Base-by-base conservation (phyloP, 1,284 basidiomycete species). In the Pseudozyma hubeiensis region DNA sequence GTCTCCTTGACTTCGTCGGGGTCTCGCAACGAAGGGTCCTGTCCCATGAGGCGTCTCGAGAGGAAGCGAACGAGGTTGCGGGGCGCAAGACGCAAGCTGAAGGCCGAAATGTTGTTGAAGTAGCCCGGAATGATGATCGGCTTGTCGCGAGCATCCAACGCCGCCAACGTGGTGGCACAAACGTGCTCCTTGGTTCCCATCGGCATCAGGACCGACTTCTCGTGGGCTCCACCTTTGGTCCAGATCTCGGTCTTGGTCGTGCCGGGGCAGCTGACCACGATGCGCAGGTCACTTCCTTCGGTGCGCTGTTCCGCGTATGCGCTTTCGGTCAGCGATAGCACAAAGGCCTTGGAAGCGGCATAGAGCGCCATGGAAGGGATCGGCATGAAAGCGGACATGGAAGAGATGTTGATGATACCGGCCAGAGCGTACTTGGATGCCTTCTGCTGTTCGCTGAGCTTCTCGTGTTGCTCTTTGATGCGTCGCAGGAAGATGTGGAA, bases 301-400 rank as follows among this genome's bases (percentile, higher is more conserved):
- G 53, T 68, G 35, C 53, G 58, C 57, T 66, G 63, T 43, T 71
- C 68, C 33, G 62, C 54, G 11, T 71, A 62, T 4, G 63, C 56
- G 13, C 55, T 59, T 31, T 71, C 64, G 30, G 64, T 59, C 45
- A 71, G 58, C 37, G 52, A 65, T 2, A 63, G 63, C 24, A 70
- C 62, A 24, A 54, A 71, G 1, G 68, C 52, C 50, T 71, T 71
- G 24, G 64, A 59, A 33, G 64, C 68, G 24, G 68, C 56, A 29
- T 71, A 71, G 45, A 65, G 44, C 13, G 68, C 54, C 68, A 65
- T 65, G 24, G 52, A 65, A 16, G 68, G 68, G 33, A 71, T 62
- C 9, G 64, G 51, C 64, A 67, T 71, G 47, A 60, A 56, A 35
- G 51, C 64, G 5, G 51, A 40, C 49, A 71, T 19, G 39, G 64